Conservation (phyloP, 225 moss, liverwort and hornwort species). For the Marchantia paleacea region DNA sequence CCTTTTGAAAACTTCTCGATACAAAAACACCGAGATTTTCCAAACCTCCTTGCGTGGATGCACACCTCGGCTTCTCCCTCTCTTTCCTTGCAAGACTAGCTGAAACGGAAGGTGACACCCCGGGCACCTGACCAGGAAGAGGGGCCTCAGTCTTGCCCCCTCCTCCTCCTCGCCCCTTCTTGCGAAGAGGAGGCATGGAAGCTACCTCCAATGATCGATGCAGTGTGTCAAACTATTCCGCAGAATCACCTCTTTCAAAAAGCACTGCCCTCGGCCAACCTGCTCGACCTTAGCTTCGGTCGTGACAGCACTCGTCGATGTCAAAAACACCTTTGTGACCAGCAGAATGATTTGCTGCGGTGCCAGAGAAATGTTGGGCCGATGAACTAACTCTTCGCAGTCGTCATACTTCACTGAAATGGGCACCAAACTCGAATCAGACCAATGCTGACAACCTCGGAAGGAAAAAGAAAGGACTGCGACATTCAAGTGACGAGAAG, state of each 20-base stretch:
- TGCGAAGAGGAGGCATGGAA: slow-evolving; percentile 53
- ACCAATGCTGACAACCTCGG: background rate
- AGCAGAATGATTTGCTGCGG: background rate
- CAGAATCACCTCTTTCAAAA: background rate
- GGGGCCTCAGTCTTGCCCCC: slow-evolving; percentile 56
- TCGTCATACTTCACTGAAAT: background rate
- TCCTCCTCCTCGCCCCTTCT: slow-evolving; percentile 60
- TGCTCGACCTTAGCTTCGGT: background rate
- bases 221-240: slow-evolving; percentile 7
- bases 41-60: slow-evolving; percentile 26
- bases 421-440: background rate
- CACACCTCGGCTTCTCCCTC: slow-evolving; percentile 24
- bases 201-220: slow-evolving; percentile 3
- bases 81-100: slow-evolving; percentile 40
- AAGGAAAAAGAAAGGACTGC: background rate
- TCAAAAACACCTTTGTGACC: background rate
- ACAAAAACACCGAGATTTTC: slow-evolving; percentile 43
- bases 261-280: background rate
- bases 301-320: background rate
- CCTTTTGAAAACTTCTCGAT: slow-evolving; percentile 47
- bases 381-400: background rate
- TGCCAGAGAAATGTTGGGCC: background rate
- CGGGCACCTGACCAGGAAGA: slow-evolving; percentile 43
- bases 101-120: slow-evolving; percentile 51
- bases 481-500: background rate